phyloP scores from a whole-genome alignment of 495 filamentous ascomycete genomes.

The Aspergillus homomorphus region DNA sequence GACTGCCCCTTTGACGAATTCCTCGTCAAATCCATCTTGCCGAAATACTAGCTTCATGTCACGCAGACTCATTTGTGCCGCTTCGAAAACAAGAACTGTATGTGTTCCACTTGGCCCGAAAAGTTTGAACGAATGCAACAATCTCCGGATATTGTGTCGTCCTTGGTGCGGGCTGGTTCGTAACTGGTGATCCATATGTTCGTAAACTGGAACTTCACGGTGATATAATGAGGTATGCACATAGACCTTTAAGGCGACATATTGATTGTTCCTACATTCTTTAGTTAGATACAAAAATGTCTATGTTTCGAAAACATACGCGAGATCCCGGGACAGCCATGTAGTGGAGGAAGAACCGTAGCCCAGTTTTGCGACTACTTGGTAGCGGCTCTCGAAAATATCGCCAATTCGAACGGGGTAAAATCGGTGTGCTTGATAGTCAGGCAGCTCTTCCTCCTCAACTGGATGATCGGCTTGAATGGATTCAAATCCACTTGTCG shows the following conservation, averaged over 20 bases:
- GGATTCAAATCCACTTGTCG: slow-evolving; percentile 14
- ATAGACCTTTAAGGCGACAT: slow-evolving; percentile 41
- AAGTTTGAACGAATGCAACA: slow-evolving; percentile 38
- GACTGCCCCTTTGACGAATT: slow-evolving; percentile 18
- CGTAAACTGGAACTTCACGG: slow-evolving; percentile 36
- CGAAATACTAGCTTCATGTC: slow-evolving; percentile 20
- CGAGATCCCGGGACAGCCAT: slow-evolving; percentile 50
- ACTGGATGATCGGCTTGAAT: slow-evolving; percentile 18
- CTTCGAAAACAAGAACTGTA: slow-evolving; percentile 42
- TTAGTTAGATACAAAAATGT: slow-evolving; percentile 1
- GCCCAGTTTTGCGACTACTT: slow-evolving; percentile 52
- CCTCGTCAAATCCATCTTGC: slow-evolving; percentile 19
- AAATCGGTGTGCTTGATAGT: slow-evolving; percentile 43
- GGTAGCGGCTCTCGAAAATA: slow-evolving; percentile 44
- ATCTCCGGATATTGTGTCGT: slow-evolving; percentile 24
- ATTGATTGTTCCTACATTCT: slow-evolving; percentile 28
- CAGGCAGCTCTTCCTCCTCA: slow-evolving; percentile 44
- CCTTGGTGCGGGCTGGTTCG: slow-evolving; percentile 26
- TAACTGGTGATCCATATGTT: slow-evolving; percentile 24
- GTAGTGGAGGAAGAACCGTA: slow-evolving; percentile 52
- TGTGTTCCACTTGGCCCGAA: slow-evolving; percentile 40
- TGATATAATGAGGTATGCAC: slow-evolving; percentile 27
- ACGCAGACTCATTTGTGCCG: slow-evolving; percentile 38
- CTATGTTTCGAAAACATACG: slow-evolving; percentile 19
- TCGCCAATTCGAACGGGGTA: slow-evolving; percentile 51